phyloP scores from a whole-genome alignment of 2,329 filamentous ascomycete genomes.

The Alternaria metachromatica region DNA sequence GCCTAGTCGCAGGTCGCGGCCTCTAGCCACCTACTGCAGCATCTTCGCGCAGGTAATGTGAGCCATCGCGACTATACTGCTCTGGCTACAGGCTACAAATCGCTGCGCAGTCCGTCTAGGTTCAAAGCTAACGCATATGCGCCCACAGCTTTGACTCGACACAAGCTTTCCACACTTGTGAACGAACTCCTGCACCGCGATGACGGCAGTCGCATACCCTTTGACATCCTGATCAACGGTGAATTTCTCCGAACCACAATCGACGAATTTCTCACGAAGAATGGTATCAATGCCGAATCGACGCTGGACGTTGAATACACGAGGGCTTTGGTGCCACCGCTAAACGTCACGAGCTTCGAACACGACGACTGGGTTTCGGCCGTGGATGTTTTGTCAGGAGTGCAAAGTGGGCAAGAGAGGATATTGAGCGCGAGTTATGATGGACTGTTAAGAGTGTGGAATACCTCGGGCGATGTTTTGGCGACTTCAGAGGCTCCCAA shows the following conservation, averaged over 20 bases:
- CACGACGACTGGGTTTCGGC: constrained; percentile 97
- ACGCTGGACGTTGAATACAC: constrained; percentile 92
- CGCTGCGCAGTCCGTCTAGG: not conserved
- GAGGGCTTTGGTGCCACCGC: constrained; percentile 84
- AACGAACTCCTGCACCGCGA: constrained; percentile 65
- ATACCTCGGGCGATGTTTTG: constrained; percentile 82
- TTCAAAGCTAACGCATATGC: constrained; percentile 13
- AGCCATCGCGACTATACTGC: not conserved
- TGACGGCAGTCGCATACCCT: constrained; percentile 71
- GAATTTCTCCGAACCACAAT: constrained; percentile 87
- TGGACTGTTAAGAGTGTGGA: constrained; percentile 84
- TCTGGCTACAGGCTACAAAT: not conserved
- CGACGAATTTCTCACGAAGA: constrained; percentile 84
- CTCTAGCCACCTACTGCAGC: not conserved
- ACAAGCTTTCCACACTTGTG: constrained; percentile 65
- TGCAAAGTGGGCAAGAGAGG: constrained; percentile 66
- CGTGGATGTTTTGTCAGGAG: constrained; percentile 78
- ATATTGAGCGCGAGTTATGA: constrained; percentile 96
- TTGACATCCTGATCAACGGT: constrained; percentile 96
- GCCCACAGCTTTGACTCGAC: constrained; percentile 37
- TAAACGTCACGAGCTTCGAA: constrained; percentile 89
- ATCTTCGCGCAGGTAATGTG: not conserved
- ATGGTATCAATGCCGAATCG: constrained; percentile 88
- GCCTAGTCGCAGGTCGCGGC: not conserved
- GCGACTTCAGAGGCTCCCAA: constrained; percentile 73